Evolutionary conservation across 2,329 filamentous ascomycete species (phyloP), one percentile per base, ranked within the genome.

Genomic region (Coniochaeta hoffmannii): DNA sequence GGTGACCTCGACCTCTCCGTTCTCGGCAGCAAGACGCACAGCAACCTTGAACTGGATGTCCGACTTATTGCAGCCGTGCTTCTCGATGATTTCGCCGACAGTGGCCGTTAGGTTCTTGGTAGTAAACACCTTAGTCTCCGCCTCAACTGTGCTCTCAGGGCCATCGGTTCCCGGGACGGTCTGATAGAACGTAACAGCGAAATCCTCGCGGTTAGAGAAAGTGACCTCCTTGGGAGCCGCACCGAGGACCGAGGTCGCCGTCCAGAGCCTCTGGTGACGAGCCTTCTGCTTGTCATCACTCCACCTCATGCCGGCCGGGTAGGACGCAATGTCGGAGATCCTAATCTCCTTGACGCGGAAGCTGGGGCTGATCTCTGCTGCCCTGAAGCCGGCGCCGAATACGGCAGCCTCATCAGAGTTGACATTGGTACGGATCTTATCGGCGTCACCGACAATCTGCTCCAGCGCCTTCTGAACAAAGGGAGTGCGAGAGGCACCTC

Each of bases 291-390:
- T 84, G 56, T 82, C 78, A 57, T 76, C 77, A 35, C 76, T 82
- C 82, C 90, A 96, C 69, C 87, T 88, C 64, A 96, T 81, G 56
- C 85, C 85, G 28, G 88, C 81, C 2, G 85, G 76, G 68, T 94
- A 97, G 44, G 79, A 79, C 41, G 89, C 82, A 22, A 81, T 83
- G 64, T 99, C 94, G n/a, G 77, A 80, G 53, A 89, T 83, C 57
- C 89, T 82, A 61, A 99, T 99, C 67, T 97, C 94, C 79, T 97
- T 99, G 68, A 99, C 94, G 59, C 91, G 87, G 84, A 99, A 99
- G 69, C 89, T 93, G 38, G 93, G 91, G 73, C 90, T 97, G 57
- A 99, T 80, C 63, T 90, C 85, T 53, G 94, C 94, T 53, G 90
- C 94, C 67, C 92, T 90, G 79, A 99, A 97, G 28, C 88, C 92